Evolutionary conservation across 2,329 filamentous ascomycete genomes (phyloP).

Genomic region (Fusarium sp.): DNA sequence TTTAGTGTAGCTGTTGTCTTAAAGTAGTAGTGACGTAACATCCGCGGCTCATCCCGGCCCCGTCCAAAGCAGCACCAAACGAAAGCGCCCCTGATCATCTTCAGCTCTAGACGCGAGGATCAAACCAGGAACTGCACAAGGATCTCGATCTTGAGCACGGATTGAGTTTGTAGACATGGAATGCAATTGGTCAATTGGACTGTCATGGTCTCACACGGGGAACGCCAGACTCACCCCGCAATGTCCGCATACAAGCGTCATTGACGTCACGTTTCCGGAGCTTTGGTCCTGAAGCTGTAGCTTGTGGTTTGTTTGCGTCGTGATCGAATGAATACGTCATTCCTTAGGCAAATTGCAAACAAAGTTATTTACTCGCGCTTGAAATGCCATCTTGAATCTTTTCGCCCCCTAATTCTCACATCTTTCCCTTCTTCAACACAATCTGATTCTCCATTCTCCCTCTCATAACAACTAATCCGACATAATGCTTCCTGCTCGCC

Average conservation of each 20-base stretch:
- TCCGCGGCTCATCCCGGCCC: slow-evolving; percentile 15
- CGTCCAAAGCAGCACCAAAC: neutral
- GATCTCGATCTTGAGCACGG: slow-evolving; percentile 7
- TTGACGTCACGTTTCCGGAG: slow-evolving; percentile 41
- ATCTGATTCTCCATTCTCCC: neutral
- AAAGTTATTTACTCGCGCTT: neutral
- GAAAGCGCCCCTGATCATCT: slow-evolving; percentile 24
- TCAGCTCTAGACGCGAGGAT: neutral
- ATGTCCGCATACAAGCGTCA: slow-evolving; percentile 36
- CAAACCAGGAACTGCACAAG: neutral
- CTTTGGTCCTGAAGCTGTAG: slow-evolving; percentile 25
- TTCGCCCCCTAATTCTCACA: neutral
- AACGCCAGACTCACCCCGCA: slow-evolving; percentile 23
- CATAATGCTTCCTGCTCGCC: slow-evolving; percentile 46
- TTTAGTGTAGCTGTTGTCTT: neutral
- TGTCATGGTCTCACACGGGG: neutral
- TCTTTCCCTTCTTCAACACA: neutral
- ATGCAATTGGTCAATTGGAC: slow-evolving; percentile 23
- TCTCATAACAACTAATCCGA: neutral
- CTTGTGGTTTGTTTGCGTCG: slow-evolving; percentile 26
- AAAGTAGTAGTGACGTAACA: slow-evolving; percentile 24
- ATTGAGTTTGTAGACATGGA: neutral
- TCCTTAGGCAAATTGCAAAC: slow-evolving; percentile 3
- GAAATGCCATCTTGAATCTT: slow-evolving; percentile 1
- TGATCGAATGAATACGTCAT: slow-evolving; percentile 37